Evolutionary conservation across 345 rosid genomes (phyloP), one percentile per base, ranked within the genome.

Genomic region (Odontarrhena argentea): DNA sequence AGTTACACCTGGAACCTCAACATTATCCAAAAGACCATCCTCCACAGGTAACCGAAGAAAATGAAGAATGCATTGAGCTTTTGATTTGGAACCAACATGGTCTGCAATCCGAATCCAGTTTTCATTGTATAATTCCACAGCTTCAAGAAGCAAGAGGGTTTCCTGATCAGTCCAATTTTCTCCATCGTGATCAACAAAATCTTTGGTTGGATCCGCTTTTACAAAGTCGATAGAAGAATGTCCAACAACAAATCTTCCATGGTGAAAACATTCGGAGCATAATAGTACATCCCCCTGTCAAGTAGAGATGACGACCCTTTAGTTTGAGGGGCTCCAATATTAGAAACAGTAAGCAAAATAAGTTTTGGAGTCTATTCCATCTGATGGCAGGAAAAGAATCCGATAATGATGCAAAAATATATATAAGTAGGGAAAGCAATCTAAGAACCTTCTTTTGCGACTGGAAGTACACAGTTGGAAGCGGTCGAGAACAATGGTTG

Each of bases 61-160:
- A 75, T 89, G 97, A 70, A 86, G 91, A 71, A 87, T 87, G 77
- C 98, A 92, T 65, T 92, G 98, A 18, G 98, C 96, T 84, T 93
- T 93, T 74, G 98, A 82, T 76, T 93, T 93, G 77, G 92, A 67
- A 72, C 94, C 92, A 52, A 93, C 97, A 83, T 88, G 90, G 51
- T 90, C 97, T 1, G 98, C 94, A 76, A 94, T 81, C 69, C 85
- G 96, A 82, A 83, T 69, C 99, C 99, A 91, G 60, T 85, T 91
- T 61, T 88, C 99, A 61, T 68, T 81, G 76, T 80, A 88, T 52
- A 90, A 78, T 76, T 93, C 98, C 84, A 88, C 73, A 36, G 94
- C 98, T 83, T 93, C 97, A 64, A 93, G 97, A 58, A 93, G 92
- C 77, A 87, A 68, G 41, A 90, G 73, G 3, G 97, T 93, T 83